Evolutionary conservation across 805 yeast species (phyloP), one percentile per base, ranked within the genome.

Genomic region (Wickerhamomyces pijperi): DNA sequence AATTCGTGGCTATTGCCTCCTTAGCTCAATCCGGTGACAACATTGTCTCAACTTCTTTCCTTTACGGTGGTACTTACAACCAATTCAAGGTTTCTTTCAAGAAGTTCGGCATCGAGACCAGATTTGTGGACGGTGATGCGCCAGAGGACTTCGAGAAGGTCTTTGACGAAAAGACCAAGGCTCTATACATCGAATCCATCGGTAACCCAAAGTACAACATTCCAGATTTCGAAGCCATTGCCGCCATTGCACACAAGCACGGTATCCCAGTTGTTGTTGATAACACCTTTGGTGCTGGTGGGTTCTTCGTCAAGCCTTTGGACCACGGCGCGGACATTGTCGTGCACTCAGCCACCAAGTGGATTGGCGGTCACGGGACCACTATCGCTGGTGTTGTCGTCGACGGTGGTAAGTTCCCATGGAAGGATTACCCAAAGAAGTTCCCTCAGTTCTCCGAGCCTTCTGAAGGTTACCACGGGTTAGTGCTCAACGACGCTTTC

Each of bases 301-400:
- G 97, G 37, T 87, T 64, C 67, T 74, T 83, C 52, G 74, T 84
- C 43, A 77, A 73, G 48, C 97, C 97, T 45, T 63, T 88, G 49
- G 82, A 82, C 45, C 82, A 74, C 54, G 97, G 97, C 48, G 97
- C 86, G 36, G 96, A 88, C 59, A 81, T 88, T 48, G 82, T 90
- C 28, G 82, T 82, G 17, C 95, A 88, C 61, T 87, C 96, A 44
- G 95, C 96, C 40, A 88, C 97, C 43, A 88, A 88, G 63, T 90
- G 96, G 96, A 88, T 88, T 49, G 95, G 95, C 46, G 97, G 97
- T 43, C 97, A 88, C 58, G 97, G 97, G 57, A 86, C 83, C 41
- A 85, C 96, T 34, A 79, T 88, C 60, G 97, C 82, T 39, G 97
- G 97, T 69, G 83, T 80, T 39, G 70, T 90, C 48, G 71, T 90